Conservation (phyloP, 2,329 filamentous ascomycete species). For the Diplodia mutila region DNA sequence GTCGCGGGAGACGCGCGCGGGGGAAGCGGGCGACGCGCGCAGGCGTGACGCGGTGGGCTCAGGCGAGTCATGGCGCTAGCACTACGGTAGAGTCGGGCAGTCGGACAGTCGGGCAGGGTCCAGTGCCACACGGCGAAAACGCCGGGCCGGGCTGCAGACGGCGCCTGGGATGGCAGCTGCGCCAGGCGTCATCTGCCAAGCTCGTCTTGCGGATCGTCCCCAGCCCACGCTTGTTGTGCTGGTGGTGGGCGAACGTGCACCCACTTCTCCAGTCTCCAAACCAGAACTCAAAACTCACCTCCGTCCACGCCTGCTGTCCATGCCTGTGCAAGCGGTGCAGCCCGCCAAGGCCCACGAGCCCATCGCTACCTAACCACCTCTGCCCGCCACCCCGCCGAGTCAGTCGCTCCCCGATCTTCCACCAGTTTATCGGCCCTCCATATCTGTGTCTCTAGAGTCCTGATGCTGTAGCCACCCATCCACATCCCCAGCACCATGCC, state of each 20-base stretch:
- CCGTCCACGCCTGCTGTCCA: slow-evolving; percentile 1
- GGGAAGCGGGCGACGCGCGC: slow-evolving; percentile 11
- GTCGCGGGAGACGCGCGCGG: slow-evolving; percentile 10
- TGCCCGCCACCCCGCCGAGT: slow-evolving; percentile 21
- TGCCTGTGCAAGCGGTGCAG: slow-evolving; percentile 15
- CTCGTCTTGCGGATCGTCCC: slow-evolving; percentile 10
- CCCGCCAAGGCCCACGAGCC: slow-evolving; percentile 15
- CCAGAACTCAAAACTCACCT: background rate
- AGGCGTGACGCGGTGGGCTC: background rate
- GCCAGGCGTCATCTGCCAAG: slow-evolving; percentile 17
- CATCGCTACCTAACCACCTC: background rate
- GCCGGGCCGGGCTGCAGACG: background rate
- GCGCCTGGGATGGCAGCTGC: slow-evolving; percentile 2
- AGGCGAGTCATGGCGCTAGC: background rate
- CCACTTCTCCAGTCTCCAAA: slow-evolving; percentile 1
- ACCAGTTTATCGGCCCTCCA: slow-evolving; percentile 10
- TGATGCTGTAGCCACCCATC: slow-evolving; percentile 16
- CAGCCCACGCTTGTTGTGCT: slow-evolving; percentile 1
- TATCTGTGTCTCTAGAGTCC: slow-evolving; percentile 4
- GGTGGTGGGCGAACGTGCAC: slow-evolving; percentile 17
- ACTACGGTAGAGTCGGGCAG: too few relatives aligned
- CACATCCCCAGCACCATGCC: slow-evolving; percentile 21
- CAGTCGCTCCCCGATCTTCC: slow-evolving; percentile 11
- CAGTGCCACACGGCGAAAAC: background rate
- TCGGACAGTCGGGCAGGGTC: background rate